These are phyloP conservation scores for Naganishia cerealis DNA, from an alignment of 1,284 basidiomycete genomes.

Conservation along the genomic window DNA sequence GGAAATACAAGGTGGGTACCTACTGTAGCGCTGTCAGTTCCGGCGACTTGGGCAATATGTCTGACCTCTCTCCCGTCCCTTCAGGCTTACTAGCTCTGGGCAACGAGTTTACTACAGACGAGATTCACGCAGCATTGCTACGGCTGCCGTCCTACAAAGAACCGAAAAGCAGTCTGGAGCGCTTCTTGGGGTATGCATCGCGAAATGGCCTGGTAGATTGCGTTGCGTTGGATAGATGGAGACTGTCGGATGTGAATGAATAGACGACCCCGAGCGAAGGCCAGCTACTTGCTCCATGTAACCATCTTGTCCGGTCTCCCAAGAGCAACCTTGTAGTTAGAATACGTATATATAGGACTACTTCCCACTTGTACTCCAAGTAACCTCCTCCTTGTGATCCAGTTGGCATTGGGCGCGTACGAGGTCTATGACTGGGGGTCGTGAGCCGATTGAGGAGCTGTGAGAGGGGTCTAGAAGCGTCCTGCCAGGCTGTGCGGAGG, in stretches of 20 bases:
- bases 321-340: too few species aligned
- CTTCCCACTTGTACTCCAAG: background rate
- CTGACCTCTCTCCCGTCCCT: background rate
- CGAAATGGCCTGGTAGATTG: constrained; percentile 29
- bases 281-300: too few species aligned
- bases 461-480: too few species aligned
- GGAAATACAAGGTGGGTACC: constrained; percentile 29
- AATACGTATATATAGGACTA: background rate
- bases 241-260: constrained; percentile 11
- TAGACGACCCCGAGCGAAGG: background rate
- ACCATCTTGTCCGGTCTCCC: too few species aligned
- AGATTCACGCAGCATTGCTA: constrained; percentile 21
- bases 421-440: too few species aligned
- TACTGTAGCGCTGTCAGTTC: background rate
- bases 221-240: constrained; percentile 16
- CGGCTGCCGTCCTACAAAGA: constrained; percentile 16
- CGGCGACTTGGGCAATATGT: background rate
- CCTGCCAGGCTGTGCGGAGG: too few species aligned
- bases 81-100: constrained; percentile 20
- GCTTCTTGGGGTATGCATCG: constrained; percentile 25
- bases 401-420: too few species aligned
- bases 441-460: too few species aligned
- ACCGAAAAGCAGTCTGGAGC: constrained; percentile 24
- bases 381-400: too few species aligned
- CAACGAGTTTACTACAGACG: constrained; percentile 14